A percentile compares a stretch with the other conserved stretches of the same genome.
These are phyloP conservation scores for Phanerodontia chrysosporium DNA, from an alignment of 768 basidiomycete species.

Conservation along the genomic window DNA sequence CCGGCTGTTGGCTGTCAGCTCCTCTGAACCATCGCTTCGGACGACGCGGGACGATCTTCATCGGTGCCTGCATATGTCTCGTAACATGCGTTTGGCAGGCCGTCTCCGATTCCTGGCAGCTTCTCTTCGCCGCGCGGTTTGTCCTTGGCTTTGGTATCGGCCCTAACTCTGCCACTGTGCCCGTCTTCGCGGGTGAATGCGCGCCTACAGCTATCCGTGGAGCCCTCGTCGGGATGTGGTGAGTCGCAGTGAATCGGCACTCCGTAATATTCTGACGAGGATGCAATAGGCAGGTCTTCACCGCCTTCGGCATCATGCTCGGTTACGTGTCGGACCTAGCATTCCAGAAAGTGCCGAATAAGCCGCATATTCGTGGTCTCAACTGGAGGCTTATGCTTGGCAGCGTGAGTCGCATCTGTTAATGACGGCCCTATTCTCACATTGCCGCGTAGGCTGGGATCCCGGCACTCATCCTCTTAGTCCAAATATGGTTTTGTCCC, in stretches of 20 bases:
- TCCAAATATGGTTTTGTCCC: constrained; percentile 42
- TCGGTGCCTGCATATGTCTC: constrained; percentile 39
- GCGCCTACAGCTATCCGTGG: constrained; percentile 81
- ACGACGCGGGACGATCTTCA: constrained; percentile 50
- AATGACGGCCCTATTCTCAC: no score
- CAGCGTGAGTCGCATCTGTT: constrained; percentile 54
- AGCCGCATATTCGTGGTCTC: constrained; percentile 48
- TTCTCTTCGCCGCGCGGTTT: constrained; percentile 52
- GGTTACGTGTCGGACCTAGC: constrained; percentile 65
- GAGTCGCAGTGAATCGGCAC: constrained; percentile 16
- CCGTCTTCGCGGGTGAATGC: constrained; percentile 71
- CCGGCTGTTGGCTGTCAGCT: constrained; percentile 63
- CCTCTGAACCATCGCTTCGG: constrained; percentile 62
- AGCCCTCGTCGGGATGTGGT: constrained; percentile 89
- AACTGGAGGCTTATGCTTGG: constrained; percentile 82
- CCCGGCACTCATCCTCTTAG: constrained; percentile 36
- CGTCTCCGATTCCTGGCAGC: constrained; percentile 52
- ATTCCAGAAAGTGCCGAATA: constrained; percentile 50
- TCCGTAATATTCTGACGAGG: not conserved
- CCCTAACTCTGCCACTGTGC: constrained; percentile 59
- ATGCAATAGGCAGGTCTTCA: constrained; percentile 64
- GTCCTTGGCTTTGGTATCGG: constrained; percentile 52
- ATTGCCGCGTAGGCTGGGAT: constrained; percentile 30
- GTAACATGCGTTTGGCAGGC: constrained; percentile 51
- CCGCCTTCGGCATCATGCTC: constrained; percentile 79